Percentiles rank a stretch among this genome's conserved stretches.
These are phyloP conservation scores for Aureobasidium melanogenum DNA, from an alignment of 2,329 filamentous ascomycete species.

Conservation along the genomic window DNA sequence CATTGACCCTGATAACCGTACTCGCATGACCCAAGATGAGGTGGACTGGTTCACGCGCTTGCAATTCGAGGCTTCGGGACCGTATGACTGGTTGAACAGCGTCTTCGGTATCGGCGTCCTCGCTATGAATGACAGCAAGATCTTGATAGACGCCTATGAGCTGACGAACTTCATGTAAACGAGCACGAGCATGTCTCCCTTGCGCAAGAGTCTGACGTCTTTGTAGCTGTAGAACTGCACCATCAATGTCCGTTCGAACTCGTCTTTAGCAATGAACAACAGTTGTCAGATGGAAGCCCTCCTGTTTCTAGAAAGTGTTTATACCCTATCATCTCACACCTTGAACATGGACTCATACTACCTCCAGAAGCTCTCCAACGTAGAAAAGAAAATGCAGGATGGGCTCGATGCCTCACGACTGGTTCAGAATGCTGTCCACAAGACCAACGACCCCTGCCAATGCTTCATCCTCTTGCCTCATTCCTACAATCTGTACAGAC, in stretches of 20 bases:
- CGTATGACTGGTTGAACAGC: conserved; percentile 19
- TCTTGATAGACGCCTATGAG: conserved; percentile 20
- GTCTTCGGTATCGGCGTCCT: conserved; percentile 19
- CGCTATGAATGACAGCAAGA: conserved; percentile 17
- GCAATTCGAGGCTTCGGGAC: conserved; percentile 18
- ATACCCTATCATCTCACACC: background rate
- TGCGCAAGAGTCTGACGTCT: background rate
- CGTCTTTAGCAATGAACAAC: background rate
- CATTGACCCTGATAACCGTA: background rate
- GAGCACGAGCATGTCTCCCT: background rate
- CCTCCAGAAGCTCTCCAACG: too few species aligned
- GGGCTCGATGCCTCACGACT: background rate
- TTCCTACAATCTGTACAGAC: conserved; percentile 45
- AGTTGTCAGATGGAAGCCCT: background rate
- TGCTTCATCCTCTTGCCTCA: conserved; percentile 48
- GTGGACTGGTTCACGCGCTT: conserved; percentile 20
- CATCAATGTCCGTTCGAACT: too few species aligned
- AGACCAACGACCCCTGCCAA: conserved; percentile 26
- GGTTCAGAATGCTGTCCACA: conserved; percentile 3
- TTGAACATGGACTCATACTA: background rate
- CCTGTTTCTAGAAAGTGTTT: background rate
- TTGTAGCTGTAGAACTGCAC: background rate
- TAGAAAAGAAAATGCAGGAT: background rate
- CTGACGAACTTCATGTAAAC: conserved; percentile 17
- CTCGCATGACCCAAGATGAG: conserved; percentile 16